Base-by-base conservation (phyloP, 192 early-diverging fungal genomes). In the Backusella tuberculispora region DNA sequence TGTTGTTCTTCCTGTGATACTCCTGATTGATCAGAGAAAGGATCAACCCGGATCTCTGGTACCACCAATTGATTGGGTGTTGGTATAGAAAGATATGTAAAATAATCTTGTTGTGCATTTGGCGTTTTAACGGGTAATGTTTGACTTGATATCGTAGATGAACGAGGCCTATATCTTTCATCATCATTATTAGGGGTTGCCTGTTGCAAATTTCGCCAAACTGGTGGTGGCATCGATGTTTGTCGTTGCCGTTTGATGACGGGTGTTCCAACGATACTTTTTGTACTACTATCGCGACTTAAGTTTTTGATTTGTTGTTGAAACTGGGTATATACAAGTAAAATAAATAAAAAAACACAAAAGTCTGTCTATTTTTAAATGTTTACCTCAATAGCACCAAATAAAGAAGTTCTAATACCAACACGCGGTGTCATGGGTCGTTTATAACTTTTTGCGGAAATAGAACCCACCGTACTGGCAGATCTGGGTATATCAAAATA, bases 331-430 rank as follows among this genome's bases (percentile, higher is more conserved):
- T 9, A 60, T 10, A 13, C 9, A 60, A 6, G 6, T 50, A 56
- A 21, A 19, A 19, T 34, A 71, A 38, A 71, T 24, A 24, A 29
- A 26, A 12, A 60, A 24, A 60, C 7, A 24, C 24, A 15, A 56
- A n/a, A n/a, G n/a, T n/a, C n/a, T n/a, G 29, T 47, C 15, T 19
- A 29, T 12, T n/a, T 6, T 21, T 8, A 65, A 74, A 37, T 44
- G 21, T 42, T 50, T 76, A 85, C 83, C 82, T 88, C 87, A 9
- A 88, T 77, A 1, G 87, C 87, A 29, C 83, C 76, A 69, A 88
- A 79, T 12, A 88, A 68, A 6, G 85, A 85, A 26, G 87, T 78
- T 64, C 85, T 74, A 41, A 81, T 81, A 24, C 83, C 77, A 46
- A 73, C 71, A 66, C 74, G 74, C 13, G 78, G 78, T 15, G 78